These are phyloP conservation scores for Thelonectria olida DNA, from an alignment of 2,329 filamentous ascomycete genomes.

Conservation along the genomic window DNA sequence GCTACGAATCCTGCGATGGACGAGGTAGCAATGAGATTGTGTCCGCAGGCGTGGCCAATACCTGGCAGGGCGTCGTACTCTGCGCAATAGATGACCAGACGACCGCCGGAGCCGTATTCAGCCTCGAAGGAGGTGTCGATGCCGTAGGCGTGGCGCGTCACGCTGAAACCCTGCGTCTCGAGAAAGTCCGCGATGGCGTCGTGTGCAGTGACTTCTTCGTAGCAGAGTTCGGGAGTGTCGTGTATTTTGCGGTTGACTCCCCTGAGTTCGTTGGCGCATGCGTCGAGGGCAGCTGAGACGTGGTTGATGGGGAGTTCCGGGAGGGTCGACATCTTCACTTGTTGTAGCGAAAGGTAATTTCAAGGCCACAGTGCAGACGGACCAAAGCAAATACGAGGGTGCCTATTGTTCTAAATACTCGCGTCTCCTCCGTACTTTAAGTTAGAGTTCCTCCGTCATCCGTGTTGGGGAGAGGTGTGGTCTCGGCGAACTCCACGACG, in stretches of 20 bases:
- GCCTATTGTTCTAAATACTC: no score
- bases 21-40: conserved; percentile 43
- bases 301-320: background rate
- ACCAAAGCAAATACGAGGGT: no score
- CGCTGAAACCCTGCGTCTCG: background rate
- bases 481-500: no score
- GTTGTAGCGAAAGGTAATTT: no score
- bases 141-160: background rate
- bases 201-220: conserved; percentile 6
- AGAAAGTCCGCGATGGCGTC: background rate
- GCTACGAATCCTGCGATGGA: conserved; percentile 47
- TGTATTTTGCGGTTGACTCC: background rate
- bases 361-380: no score
- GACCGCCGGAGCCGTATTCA: conserved; percentile 1
- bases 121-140: conserved; percentile 1
- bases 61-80: conserved; percentile 48
- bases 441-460: no score
- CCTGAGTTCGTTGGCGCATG: background rate
- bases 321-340: background rate
- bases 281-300: background rate
- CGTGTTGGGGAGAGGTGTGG: no score
- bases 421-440: no score
- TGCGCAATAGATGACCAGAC: conserved; percentile 1
- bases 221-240: conserved; percentile 3
- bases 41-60: conserved; percentile 49